Evolutionary conservation across 2,329 filamentous ascomycete species (phyloP), one percentile per base, ranked within the genome.

Genomic region (Grosmannia serpens): DNA sequence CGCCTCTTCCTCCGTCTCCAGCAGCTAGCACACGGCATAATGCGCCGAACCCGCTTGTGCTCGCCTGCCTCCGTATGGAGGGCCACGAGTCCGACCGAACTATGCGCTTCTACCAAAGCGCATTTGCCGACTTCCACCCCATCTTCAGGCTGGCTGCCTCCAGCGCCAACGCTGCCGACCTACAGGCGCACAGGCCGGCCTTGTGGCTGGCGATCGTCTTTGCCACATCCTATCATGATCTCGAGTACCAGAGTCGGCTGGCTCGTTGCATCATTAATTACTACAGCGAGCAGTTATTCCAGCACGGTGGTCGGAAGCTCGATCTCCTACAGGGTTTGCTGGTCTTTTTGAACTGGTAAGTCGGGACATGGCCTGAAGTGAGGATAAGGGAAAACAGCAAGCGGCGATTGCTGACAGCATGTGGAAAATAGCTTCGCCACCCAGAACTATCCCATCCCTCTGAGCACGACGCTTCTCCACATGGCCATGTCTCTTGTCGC

Each of bases 171-270:
- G 64, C 63, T 0, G 51, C 58, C 15, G 46, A 60, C 13, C 58
- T 67, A 22, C 60, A 62, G 27, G 26, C 41, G 2, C 33, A 62
- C 29, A 61, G 58, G 47, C 65, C 65, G 4, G 54, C 64, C 2
- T 57, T 67, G 26, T 67, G 64, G 62, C 59, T 67, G 15, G 56
- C 46, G 51, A 63, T 67, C 41, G 64, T 66, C 33, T 64, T 62
- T 49, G 62, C 56, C 26, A 64, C 63, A 9, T 62, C 61, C 17
- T 64, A 60, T 38, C 53, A 65, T 56, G 61, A 65, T 53, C 60
- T 62, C 52, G 61, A 61, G n/a, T 57, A 56, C 47, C 64, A 64
- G 57, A 60, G 53, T 44, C 49, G 44, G 20, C 56, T 65, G 17
- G 61, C 53, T 29, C 58, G 59, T 8, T 59, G 59, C 50, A 47